These are phyloP conservation scores for Aspergillus glaucus DNA, from an alignment of 2,329 filamentous ascomycete species.

Conservation along the genomic window DNA sequence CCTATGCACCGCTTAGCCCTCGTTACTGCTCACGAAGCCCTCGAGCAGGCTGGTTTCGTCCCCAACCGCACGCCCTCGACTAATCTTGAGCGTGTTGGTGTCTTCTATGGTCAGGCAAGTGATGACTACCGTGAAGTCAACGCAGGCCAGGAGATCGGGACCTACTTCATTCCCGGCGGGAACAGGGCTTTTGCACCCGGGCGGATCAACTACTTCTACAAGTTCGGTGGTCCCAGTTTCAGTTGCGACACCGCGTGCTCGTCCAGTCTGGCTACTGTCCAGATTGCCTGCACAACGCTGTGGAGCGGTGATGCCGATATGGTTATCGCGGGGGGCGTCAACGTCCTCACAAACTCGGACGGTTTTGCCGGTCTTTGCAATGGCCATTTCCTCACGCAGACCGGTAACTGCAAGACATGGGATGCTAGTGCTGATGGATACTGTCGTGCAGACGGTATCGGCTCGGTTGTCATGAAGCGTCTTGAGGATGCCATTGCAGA, in stretches of 20 bases:
- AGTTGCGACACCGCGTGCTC: constrained; percentile 71
- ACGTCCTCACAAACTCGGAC: constrained; percentile 66
- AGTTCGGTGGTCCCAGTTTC: constrained; percentile 65
- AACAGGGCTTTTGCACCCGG: constrained; percentile 55
- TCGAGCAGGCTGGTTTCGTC: constrained; percentile 72
- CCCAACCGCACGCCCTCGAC: constrained; percentile 62
- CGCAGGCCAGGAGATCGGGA: constrained; percentile 61
- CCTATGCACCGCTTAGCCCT: constrained; percentile 72
- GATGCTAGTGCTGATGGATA: constrained; percentile 49
- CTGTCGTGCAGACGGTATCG: constrained; percentile 48
- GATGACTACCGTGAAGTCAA: constrained; percentile 63
- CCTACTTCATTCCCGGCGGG: constrained; percentile 58
- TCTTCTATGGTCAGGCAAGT: constrained; percentile 65
- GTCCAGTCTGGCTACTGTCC: constrained; percentile 55
- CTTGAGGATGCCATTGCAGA: constrained; percentile 47
- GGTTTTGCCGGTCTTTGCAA: constrained; percentile 68
- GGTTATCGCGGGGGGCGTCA: constrained; percentile 70
- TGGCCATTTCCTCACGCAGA: constrained; percentile 24
- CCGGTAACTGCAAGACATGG: constrained; percentile 46
- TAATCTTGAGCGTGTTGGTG: constrained; percentile 56
- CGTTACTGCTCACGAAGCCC: constrained; percentile 69
- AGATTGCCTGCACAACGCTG: constrained; percentile 64
- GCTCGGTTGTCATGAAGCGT: constrained; percentile 46
- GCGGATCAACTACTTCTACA: constrained; percentile 69
- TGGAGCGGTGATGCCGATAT: constrained; percentile 72